A percentile compares a stretch with the other conserved stretches of the same genome.
phyloP scores from a whole-genome alignment of 192 early-diverging fungal species.

The Rhizophagus prolifer region DNA sequence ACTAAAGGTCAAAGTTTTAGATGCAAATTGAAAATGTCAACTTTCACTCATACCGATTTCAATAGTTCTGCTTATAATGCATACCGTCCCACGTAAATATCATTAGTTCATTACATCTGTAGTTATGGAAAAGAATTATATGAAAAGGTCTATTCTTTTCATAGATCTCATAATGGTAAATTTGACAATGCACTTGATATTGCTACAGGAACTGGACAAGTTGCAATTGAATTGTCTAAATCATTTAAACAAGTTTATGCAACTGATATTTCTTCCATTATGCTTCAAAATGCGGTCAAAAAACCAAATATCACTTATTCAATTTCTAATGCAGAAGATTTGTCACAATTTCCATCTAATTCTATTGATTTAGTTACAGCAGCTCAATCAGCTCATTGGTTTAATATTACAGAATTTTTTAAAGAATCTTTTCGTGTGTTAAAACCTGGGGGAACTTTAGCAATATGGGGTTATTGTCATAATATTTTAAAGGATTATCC shows the following conservation, averaged over 20 bases:
- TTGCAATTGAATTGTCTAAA: constrained; percentile 44
- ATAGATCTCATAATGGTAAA: constrained; percentile 35
- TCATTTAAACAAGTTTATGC: constrained; percentile 52
- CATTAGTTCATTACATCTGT: too few relatives aligned
- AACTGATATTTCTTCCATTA: constrained; percentile 39
- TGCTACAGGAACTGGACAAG: constrained; percentile 59
- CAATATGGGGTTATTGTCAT: constrained; percentile 50
- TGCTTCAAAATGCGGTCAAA: constrained; percentile 42
- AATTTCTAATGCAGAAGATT: constrained; percentile 41
- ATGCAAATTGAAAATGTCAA: constrained; percentile 31
- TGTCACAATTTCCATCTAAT: constrained; percentile 29
- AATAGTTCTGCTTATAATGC: constrained; percentile 40
- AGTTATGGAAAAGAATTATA: constrained; percentile 36
- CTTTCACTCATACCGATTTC: constrained; percentile 39
- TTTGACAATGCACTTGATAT: constrained; percentile 53
- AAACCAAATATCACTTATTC: constrained; percentile 46
- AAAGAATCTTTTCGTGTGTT: constrained; percentile 57
- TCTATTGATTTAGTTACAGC: constrained; percentile 50
- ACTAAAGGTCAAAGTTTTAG: neutral
- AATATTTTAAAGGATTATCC: constrained; percentile 41
- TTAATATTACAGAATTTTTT: constrained; percentile 56
- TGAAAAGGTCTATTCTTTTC: constrained; percentile 48
- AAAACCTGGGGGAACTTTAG: constrained; percentile 60
- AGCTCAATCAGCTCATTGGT: constrained; percentile 58
- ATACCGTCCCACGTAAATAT: constrained; percentile 32